Evolutionary conservation across 1,139 yeast species (phyloP), one percentile per base, ranked within the genome.

Genomic region (Debaryomycetaceae sp.): DNA sequence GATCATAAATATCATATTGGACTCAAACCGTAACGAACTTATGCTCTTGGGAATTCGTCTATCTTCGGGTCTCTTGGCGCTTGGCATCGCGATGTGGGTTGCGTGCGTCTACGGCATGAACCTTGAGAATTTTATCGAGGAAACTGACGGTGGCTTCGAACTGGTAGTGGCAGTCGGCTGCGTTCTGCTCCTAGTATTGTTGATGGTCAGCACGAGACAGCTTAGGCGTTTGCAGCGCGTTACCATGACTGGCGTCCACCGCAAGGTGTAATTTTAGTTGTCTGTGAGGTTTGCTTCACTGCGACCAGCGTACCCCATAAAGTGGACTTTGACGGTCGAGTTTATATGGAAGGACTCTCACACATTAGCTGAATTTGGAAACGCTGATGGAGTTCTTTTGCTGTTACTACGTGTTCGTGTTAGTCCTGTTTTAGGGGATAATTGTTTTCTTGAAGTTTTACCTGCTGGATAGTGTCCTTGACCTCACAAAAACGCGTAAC

Each of bases 51-150:
- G 70, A 1, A 47, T 64, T 35, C 60, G 58, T 37, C 62, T 58
- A 29, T 59, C 64, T 13, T 52, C 62, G 4, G 69, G 68, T 1
- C 40, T 64, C 19, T 41, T 64, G 18, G 55, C 68, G 3, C 51
- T 62, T 54, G 68, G 65, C 5, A 37, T 53, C 21, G 55, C 58
- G 2, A 39, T 64, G 29, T 64, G 59, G 36, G 38, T 61, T 12
- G 59, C 67, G 2, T 64, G 70, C 0, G 40, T 62, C 23, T 64
- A 62, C 37, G 71, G 71, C 15, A 63, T 58, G 71, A 55, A 55
- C 33, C 45, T 55, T 35, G 62, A 55, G 35, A 55, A 55, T 30
- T 55, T 51, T 33, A 55, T 55, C 15, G 62, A 55, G 27, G 61
- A 55, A 32, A 29, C 42, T 3, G 53, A 53, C 16, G 59, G 57